Percentiles rank a stretch among this genome's conserved stretches.
Conservation (phyloP, 805 yeast species). For the Saturnispora dispora region DNA sequence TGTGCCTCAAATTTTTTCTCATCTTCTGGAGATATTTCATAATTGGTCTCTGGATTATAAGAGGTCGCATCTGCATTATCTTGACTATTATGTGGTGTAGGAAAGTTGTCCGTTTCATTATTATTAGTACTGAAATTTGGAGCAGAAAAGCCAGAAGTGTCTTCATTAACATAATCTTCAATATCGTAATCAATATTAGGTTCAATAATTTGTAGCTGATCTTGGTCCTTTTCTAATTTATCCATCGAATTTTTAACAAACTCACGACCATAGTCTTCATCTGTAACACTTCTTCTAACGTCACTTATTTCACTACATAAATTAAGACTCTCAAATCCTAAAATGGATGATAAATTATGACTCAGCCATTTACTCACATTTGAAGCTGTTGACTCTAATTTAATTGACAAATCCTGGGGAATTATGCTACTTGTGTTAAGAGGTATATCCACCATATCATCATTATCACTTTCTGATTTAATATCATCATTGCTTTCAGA, state of each 20-base stretch:
- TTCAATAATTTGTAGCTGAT: neutral
- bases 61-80: neutral
- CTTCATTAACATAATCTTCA: slow-evolving; percentile 4
- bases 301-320: slow-evolving; percentile 8
- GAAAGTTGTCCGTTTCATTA: neutral
- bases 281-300: slow-evolving; percentile 6
- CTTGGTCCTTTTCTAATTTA: slow-evolving; percentile 3
- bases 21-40: neutral
- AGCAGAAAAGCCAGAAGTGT: neutral
- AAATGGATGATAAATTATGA: neutral
- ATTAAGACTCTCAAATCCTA: neutral
- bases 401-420: neutral
- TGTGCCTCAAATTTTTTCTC: neutral
- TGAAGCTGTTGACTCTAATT: neutral
- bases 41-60: neutral
- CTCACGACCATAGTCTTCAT: slow-evolving; percentile 4
- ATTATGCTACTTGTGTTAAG: neutral
- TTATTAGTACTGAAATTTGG: neutral
- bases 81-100: slow-evolving; percentile 1
- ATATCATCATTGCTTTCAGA: neutral
- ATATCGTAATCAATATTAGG: slow-evolving; percentile 9
- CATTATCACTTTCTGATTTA: neutral
- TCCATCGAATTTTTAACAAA: slow-evolving; percentile 6
- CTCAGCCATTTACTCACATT: neutral
- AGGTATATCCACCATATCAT: neutral